Base-by-base conservation (phyloP, 2,329 filamentous ascomycete species). In the Diaporthe sp. region DNA sequence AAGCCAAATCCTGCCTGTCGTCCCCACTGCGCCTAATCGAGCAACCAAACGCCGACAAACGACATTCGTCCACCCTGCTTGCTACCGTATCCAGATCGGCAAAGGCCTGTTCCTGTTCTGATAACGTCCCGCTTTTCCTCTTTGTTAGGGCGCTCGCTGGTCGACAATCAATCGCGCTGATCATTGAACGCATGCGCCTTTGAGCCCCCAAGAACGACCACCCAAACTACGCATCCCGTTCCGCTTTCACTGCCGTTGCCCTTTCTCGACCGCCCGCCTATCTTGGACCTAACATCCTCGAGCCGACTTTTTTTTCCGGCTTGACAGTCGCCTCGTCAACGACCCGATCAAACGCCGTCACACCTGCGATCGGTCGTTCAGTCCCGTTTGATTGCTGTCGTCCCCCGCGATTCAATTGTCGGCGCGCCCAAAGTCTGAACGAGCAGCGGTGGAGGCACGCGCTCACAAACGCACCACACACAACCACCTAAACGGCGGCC, bases 41-140 rank as follows among this genome's bases (percentile, higher is more conserved):
- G 55, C 70, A 73, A 73, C 57, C 70, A 31, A 34, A 71, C 49
- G 68, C 51, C 68, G 49, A 58, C 51, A 70, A 42, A 58, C 75
- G 55, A 73, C 57, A 70, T 34, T 58, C 62, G 75, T 57, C 73
- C 73, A 67, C 65, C 74, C 70, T 76, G 74, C 46, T 44, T 65
- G 74, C 74, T 76, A 67, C 72, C 65, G 74, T 74, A 57, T 69
- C 61, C 65, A 68, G 65, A 71, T 61, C 62, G 65, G 72, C 49
- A 73, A 61, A 28, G 69, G 62, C 75, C 74, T 75, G 75, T 75
- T 73, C 75, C 39, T 67, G 72, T 75, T 75, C 69, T 77, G 75
- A 77, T 75, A 77, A 77, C 75, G 75, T 77, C 75, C 75, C 75
- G 75, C 73, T 77, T 77, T 77, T 77, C 69, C 62, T 77, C 75